A percentile compares a stretch with the other conserved stretches of the same genome.
phyloP scores from a whole-genome alignment of 306 rosid genomes.

The Trifolium fragiferum region DNA sequence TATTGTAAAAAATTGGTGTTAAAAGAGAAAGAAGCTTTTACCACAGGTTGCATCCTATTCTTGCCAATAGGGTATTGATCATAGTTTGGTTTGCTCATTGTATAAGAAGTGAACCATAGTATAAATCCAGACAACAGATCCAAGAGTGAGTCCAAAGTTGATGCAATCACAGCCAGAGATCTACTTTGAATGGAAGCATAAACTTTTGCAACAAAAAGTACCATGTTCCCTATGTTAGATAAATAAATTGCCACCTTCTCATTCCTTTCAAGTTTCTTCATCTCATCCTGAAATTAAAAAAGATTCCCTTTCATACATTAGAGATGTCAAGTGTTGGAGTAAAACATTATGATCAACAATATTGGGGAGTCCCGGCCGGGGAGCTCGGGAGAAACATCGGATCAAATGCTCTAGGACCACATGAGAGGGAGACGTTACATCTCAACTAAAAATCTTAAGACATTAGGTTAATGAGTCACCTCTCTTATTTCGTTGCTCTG shows the following conservation, averaged over 20 bases:
- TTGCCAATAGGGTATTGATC: slow-evolving; percentile 82
- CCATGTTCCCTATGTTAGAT: slow-evolving; percentile 76
- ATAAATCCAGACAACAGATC: slow-evolving; percentile 92
- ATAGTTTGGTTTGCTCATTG: slow-evolving; percentile 86
- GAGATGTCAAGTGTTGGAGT: neutral
- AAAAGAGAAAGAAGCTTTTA: slow-evolving; percentile 36
- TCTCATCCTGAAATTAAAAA: slow-evolving; percentile 55
- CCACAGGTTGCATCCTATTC: slow-evolving; percentile 96
- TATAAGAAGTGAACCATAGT: slow-evolving; percentile 80
- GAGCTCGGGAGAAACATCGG: no score
- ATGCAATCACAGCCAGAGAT: slow-evolving; percentile 98
- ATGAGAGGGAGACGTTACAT: no score
- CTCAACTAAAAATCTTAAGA: no score
- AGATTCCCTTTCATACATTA: neutral
- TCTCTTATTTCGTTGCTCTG: no score
- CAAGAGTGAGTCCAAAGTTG: slow-evolving; percentile 91
- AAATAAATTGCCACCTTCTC: slow-evolving; percentile 74
- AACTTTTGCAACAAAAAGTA: slow-evolving; percentile 76
- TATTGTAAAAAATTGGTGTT: neutral
- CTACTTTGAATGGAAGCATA: slow-evolving; percentile 79
- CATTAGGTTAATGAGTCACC: no score
- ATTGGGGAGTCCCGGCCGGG: no score
- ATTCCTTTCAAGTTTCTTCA: slow-evolving; percentile 53
- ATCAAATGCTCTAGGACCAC: no score
- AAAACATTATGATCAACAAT: no score